These are phyloP conservation scores for Alternaria hordeiaustralica DNA, from an alignment of 2,329 filamentous ascomycete species.

Conservation along the genomic window DNA sequence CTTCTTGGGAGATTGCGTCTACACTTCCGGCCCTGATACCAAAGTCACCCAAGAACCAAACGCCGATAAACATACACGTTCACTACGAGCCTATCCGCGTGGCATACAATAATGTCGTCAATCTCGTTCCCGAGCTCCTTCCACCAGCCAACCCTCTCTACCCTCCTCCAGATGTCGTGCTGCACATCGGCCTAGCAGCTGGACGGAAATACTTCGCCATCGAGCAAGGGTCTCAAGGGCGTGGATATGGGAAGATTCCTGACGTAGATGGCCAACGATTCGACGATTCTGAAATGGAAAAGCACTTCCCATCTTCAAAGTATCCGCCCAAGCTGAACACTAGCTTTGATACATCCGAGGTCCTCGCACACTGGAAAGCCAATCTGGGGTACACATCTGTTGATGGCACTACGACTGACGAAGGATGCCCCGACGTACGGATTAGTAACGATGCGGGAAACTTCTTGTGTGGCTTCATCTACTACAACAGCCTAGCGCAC, in stretches of 20 bases:
- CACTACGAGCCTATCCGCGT: constrained; percentile 46
- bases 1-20: constrained; percentile 49
- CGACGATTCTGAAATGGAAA: constrained; percentile 22
- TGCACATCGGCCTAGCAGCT: constrained; percentile 50
- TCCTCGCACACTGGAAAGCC: constrained; percentile 39
- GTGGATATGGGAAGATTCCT: constrained; percentile 38
- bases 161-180: constrained; percentile 39
- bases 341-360: constrained; percentile 40
- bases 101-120: constrained; percentile 39
- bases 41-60: constrained; percentile 25
- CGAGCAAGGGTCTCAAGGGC: constrained; percentile 37
- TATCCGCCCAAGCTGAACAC: constrained; percentile 37
- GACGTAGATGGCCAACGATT: constrained; percentile 45
- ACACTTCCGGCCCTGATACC: constrained; percentile 45
- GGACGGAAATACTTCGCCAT: constrained; percentile 45
- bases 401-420: not conserved
- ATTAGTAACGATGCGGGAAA: constrained; percentile 43
- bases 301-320: constrained; percentile 19
- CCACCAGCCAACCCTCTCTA: constrained; percentile 23
- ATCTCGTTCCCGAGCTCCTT: constrained; percentile 37
- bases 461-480: constrained; percentile 48
- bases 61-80: constrained; percentile 45
- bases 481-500: constrained; percentile 44
- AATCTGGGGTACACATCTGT: constrained; percentile 16
- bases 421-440: constrained; percentile 31